Evolutionary conservation across 371 early-diverging fungal species (phyloP).

Genomic region (Cokeromyces recurvatus): DNA sequence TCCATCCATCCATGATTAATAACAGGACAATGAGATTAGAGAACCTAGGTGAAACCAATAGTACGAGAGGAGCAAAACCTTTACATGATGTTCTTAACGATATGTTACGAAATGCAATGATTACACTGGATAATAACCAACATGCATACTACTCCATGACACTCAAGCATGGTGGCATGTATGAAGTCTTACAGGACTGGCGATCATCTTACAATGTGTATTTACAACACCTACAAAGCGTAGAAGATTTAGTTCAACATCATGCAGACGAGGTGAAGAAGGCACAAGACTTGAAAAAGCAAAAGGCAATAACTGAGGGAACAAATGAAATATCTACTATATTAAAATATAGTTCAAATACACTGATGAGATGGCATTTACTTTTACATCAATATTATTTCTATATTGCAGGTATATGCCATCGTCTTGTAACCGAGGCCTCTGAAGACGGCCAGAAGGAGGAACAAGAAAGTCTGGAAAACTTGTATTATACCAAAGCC

Average conservation of each 20-base stretch:
- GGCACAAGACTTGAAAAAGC: not conserved
- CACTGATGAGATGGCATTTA: conserved; percentile 31
- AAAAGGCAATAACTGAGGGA: not conserved
- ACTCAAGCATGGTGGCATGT: conserved; percentile 28
- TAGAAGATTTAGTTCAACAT: conserved; percentile 4
- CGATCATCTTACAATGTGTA: conserved; percentile 13
- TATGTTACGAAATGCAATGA: conserved; percentile 1
- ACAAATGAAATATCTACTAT: no score
- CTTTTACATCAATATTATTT: conserved; percentile 57
- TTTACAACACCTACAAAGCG: not conserved
- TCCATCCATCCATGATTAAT: conserved; percentile 29
- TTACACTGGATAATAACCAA: conserved; percentile 6
- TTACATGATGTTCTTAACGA: conserved; percentile 1
- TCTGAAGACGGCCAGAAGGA: no score
- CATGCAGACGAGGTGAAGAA: conserved; percentile 9
- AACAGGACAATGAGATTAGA: not conserved
- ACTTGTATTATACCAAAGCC: conserved; percentile 44
- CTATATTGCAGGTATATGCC: conserved; percentile 54
- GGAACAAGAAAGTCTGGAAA: conserved; percentile 29
- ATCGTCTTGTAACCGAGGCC: conserved; percentile 29
- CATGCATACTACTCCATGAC: not conserved
- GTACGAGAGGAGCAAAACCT: not conserved
- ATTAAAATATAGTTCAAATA: not conserved
- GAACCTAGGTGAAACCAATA: not conserved
- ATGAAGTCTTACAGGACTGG: conserved; percentile 22